A percentile compares a stretch with the other conserved stretches of the same genome.
These are phyloP conservation scores for Malus asiatica DNA, from an alignment of 306 rosid species.

Conservation along the genomic window DNA sequence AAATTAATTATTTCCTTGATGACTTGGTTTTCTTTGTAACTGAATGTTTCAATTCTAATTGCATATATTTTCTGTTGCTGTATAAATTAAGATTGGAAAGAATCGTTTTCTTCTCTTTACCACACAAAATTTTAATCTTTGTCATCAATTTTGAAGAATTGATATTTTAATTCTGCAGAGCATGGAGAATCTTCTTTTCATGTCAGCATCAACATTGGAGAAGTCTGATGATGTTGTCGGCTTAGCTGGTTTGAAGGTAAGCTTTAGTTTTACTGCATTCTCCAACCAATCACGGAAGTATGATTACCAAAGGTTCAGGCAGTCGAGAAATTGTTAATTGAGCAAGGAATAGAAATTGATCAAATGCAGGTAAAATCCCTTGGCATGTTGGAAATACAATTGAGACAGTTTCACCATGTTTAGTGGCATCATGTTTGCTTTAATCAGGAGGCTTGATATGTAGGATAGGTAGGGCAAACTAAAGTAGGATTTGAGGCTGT, in stretches of 20 bases:
- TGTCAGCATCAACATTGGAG: slow-evolving; percentile 29
- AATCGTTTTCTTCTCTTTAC: background rate
- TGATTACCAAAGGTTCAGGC: background rate
- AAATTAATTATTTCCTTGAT: background rate
- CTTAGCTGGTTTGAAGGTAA: slow-evolving; percentile 16
- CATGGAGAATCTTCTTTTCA: slow-evolving; percentile 29
- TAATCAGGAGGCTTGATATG: background rate
- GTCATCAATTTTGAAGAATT: background rate
- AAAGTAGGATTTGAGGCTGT: background rate
- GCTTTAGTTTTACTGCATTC: background rate
- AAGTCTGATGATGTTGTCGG: slow-evolving; percentile 11
- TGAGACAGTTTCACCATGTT: background rate
- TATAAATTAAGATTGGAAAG: too few relatives aligned
- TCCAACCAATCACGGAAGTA: background rate
- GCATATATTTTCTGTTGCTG: background rate
- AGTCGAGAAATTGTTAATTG: background rate
- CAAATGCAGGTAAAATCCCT: background rate
- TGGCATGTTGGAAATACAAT: background rate
- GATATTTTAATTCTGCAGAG: slow-evolving; percentile 21
- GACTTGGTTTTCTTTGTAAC: background rate
- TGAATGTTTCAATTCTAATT: background rate
- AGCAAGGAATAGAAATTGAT: background rate
- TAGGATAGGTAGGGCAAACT: background rate
- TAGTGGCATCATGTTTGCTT: background rate
- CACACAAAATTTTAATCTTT: background rate